Evolutionary conservation across 2,329 filamentous ascomycete genomes (phyloP), one percentile per base, ranked within the genome.

Genomic region (Aureobasidium sp.): DNA sequence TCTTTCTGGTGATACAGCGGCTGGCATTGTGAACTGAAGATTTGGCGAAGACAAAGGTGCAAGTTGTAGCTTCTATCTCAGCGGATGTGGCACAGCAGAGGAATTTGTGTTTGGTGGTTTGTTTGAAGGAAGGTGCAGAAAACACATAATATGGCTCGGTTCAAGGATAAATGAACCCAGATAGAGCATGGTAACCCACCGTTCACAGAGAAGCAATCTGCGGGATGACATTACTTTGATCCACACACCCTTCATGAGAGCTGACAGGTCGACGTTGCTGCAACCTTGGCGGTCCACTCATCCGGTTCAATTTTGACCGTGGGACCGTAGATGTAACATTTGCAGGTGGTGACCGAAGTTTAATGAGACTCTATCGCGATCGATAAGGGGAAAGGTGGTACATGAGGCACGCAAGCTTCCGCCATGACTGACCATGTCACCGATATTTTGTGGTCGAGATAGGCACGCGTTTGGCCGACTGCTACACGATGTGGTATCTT

Each of bases 1-100:
- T 63, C 60, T 69, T 61, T 59, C 69, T 64, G 61, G 61, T 12
- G 64, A 66, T 19, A 70, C 59, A 29, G 66, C 68, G 22, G 67
- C 69, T n/a, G 70, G 70, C 65, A 75, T 75, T 8, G 11, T 35
- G 10, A n/a, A 11, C 6, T 35, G 32, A 29, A 6, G 27, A 29
- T 29, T n/a, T n/a, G n/a, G n/a, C n/a, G n/a, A n/a, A n/a, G n/a
- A n/a, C n/a, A n/a, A n/a, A n/a, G n/a, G n/a, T n/a, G n/a, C n/a
- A n/a, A n/a, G n/a, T n/a, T n/a, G n/a, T n/a, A n/a, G n/a, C n/a
- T n/a, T n/a, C n/a, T n/a, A n/a, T n/a, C n/a, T n/a, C n/a, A n/a
- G n/a, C 7, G 27, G 27, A 29, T 29, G 3, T 29, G 27, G n/a
- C n/a, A n/a, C n/a, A n/a, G n/a, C n/a, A n/a, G n/a, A n/a, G n/a